Evolutionary conservation across 2,329 filamentous ascomycete species (phyloP), one percentile per base, ranked within the genome.

Genomic region (Chalara sp.): DNA sequence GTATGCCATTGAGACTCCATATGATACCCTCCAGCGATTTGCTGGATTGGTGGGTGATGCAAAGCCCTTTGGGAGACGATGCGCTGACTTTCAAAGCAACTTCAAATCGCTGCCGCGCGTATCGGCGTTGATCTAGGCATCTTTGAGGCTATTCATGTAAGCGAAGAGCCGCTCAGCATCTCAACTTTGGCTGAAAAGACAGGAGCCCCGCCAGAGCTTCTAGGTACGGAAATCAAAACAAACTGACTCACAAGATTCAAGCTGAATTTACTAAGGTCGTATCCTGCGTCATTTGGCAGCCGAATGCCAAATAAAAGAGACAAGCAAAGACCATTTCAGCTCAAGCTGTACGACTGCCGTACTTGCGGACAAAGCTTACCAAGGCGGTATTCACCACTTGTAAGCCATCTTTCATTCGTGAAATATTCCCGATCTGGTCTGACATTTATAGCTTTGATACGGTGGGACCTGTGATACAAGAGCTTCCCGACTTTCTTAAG

Each of bases 181-280:
- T 28, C 44, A 10, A 6, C 58, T 29, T 53, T 68, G 11, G 54
- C 61, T 21, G 28, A 58, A 29, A 57, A 51, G 31, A 63, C 58
- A 4, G 50, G 52, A 6, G 65, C 62, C 6, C 56, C 65, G 4
- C 62, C 61, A 5, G 53, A 49, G 29, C 58, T 70, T 12, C 47
- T 61, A 47, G 48, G 47, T 49, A 35, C n/a, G n/a, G n/a, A n/a
- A n/a, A n/a, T n/a, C n/a, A n/a, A n/a, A n/a, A n/a, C n/a, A n/a
- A n/a, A n/a, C n/a, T n/a, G n/a, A n/a, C n/a, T n/a, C n/a, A n/a
- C n/a, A n/a, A n/a, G n/a, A n/a, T n/a, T 5, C 55, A 60, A 32
- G 59, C 67, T 54, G 52, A 48, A 0, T 70, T 63, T 41, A 47
- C 53, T 2, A 58, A 65, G 28, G 68, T n/a, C n/a, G n/a, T n/a